phyloP scores from a whole-genome alignment of 805 yeast species.

The Yarrowia divulgata region DNA sequence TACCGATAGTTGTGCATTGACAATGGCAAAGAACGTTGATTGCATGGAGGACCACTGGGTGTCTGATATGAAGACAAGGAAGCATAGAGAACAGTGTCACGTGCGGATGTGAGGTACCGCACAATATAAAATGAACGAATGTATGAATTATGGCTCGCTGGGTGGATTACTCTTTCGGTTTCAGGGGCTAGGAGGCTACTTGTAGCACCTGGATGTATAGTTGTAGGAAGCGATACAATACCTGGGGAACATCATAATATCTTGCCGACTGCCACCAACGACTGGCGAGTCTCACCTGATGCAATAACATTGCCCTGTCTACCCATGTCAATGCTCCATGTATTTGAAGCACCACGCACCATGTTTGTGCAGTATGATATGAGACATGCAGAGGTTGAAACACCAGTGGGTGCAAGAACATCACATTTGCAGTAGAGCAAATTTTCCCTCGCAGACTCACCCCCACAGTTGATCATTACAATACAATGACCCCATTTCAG shows the following conservation, averaged over 20 bases:
- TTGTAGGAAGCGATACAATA: neutral
- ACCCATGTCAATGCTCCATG: neutral
- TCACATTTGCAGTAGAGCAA: too few species aligned
- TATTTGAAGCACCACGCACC: constrained; percentile 8
- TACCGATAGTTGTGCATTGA: constrained; percentile 1
- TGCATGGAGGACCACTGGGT: constrained; percentile 2
- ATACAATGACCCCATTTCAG: too few species aligned
- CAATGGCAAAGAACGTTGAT: neutral
- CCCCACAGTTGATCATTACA: too few species aligned
- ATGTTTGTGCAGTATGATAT: neutral
- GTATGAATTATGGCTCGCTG: neutral
- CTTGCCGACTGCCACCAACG: too few species aligned
- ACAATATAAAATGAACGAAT: constrained; percentile 1
- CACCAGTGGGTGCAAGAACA: too few species aligned
- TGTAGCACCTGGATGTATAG: neutral
- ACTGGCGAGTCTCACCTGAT: neutral
- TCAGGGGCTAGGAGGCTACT: neutral
- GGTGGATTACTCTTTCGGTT: neutral
- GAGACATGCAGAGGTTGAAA: neutral
- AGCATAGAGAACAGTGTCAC: constrained; percentile 23
- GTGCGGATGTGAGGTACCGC: neutral
- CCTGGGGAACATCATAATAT: neutral
- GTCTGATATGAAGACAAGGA: constrained; percentile 12
- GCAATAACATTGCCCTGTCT: neutral
- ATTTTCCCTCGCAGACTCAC: too few species aligned